phyloP scores from a whole-genome alignment of 1,284 basidiomycete genomes.

The Ganoderma sp. region DNA sequence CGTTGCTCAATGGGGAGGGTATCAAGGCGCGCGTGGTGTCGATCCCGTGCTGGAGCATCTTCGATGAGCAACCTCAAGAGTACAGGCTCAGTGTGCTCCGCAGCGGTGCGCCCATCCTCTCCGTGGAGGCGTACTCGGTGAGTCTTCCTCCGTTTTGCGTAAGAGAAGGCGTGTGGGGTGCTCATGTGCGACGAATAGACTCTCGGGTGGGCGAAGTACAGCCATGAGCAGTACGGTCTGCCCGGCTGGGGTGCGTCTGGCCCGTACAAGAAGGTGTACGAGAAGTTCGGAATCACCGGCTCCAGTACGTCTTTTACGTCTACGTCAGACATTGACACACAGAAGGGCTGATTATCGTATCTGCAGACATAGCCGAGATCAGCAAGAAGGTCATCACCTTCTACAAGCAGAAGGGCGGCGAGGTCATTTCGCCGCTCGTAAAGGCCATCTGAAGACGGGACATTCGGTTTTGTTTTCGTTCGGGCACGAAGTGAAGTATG shows the following conservation, averaged over 20 bases:
- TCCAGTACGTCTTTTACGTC: constrained; percentile 54
- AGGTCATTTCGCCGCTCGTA: constrained; percentile 80
- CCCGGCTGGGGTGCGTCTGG: constrained; percentile 87
- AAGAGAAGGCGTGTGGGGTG: neutral
- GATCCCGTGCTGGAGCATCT: constrained; percentile 89
- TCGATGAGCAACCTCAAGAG: constrained; percentile 82
- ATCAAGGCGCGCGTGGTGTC: constrained; percentile 86
- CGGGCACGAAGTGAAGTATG: constrained; percentile 2
- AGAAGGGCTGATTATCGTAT: constrained; percentile 13
- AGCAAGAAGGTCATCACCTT: constrained; percentile 87
- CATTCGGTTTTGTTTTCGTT: neutral
- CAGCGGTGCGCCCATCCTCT: constrained; percentile 88
- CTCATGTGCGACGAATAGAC: constrained; percentile 51
- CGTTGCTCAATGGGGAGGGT: constrained; percentile 75
- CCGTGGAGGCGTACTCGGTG: constrained; percentile 84
- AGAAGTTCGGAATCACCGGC: constrained; percentile 88
- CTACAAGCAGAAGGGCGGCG: constrained; percentile 82
- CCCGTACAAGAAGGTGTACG: constrained; percentile 89
- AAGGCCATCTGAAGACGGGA: constrained; percentile 56
- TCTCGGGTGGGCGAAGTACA: constrained; percentile 85
- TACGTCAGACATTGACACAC: neutral
- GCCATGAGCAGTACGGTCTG: constrained; percentile 88
- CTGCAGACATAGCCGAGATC: constrained; percentile 74
- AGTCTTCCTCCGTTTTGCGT: constrained; percentile 31
- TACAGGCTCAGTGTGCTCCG: constrained; percentile 88